phyloP scores from a whole-genome alignment of 2,329 filamentous ascomycete genomes.

The Cytospora piceae region DNA sequence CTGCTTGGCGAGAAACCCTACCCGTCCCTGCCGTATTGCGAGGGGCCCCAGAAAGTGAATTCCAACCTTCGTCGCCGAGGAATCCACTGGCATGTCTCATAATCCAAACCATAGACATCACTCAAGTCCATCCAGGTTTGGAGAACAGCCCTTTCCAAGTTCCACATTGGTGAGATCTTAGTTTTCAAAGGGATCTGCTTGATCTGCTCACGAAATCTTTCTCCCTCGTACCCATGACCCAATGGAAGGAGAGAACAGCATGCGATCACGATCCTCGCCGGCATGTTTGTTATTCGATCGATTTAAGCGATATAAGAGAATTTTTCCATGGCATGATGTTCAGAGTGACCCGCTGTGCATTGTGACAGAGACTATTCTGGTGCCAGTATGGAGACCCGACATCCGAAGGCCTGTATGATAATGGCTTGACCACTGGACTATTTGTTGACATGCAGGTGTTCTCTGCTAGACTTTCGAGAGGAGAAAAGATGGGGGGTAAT shows the following conservation, averaged over 20 bases:
- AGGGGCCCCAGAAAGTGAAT: background rate
- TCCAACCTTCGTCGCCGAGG: background rate
- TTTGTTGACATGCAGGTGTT: background rate
- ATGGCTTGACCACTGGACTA: background rate
- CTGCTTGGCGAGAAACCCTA: background rate
- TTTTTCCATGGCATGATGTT: background rate
- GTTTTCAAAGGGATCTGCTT: background rate
- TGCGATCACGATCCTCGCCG: background rate
- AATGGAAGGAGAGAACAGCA: background rate
- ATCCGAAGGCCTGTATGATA: background rate
- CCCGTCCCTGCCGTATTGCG: background rate
- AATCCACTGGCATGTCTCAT: background rate
- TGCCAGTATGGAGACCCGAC: background rate
- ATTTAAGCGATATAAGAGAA: background rate
- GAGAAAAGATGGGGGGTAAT: background rate
- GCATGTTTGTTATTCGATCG: background rate
- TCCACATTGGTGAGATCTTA: background rate
- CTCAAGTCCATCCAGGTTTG: background rate
- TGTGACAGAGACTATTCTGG: background rate
- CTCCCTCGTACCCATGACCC: background rate
- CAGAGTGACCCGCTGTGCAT: background rate
- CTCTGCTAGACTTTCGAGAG: background rate
- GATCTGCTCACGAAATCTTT: background rate
- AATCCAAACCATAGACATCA: background rate
- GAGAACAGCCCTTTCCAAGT: background rate